Conservation (phyloP, 169 alveolate species). For the Amoebophrya sp. region DNA sequence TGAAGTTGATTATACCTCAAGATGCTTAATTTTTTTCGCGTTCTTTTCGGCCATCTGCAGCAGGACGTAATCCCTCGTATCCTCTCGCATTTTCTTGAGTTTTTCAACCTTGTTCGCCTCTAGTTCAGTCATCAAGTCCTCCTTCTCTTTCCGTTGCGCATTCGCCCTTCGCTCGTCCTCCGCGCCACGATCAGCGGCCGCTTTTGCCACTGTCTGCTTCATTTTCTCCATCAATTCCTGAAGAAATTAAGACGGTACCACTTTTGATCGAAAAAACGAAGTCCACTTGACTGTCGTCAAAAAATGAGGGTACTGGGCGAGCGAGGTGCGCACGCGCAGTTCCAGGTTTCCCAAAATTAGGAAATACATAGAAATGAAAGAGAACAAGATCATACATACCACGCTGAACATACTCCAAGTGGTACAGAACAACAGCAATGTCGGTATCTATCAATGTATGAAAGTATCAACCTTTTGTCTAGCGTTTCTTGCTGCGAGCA, state of each 20-base stretch:
- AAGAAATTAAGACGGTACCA: too few species aligned
- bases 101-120: background rate
- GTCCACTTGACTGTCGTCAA: too few species aligned
- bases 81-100: background rate
- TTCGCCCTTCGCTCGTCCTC: constrained; percentile 19
- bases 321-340: too few species aligned
- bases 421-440: too few species aligned
- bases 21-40: background rate
- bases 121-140: background rate
- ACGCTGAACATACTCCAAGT: too few species aligned
- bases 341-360: too few species aligned
- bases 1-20: too few species aligned
- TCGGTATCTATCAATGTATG: too few species aligned
- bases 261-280: too few species aligned
- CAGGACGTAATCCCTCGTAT: background rate
- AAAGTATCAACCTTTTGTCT: constrained; percentile 5
- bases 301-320: too few species aligned
- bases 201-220: background rate
- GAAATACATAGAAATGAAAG: too few species aligned
- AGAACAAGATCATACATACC: too few species aligned
- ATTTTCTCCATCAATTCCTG: background rate
- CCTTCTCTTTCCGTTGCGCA: background rate
- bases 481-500: background rate
- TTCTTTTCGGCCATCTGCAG: background rate
- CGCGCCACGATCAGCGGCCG: background rate